phyloP scores from a whole-genome alignment of 2,329 filamentous ascomycete species.

The Hypoxylon rubiginosum region DNA sequence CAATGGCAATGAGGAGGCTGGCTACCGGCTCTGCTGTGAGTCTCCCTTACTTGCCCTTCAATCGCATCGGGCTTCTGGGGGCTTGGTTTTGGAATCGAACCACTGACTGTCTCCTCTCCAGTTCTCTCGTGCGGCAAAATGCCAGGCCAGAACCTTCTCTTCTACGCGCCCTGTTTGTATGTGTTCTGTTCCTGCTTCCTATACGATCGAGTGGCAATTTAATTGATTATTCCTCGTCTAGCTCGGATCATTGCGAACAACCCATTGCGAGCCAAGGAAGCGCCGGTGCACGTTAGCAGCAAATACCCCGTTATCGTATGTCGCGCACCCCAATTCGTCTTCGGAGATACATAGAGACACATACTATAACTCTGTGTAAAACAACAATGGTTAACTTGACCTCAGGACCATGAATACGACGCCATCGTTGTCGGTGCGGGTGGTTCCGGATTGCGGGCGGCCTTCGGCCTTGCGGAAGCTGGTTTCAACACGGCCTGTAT shows the following conservation, averaged over 20 bases:
- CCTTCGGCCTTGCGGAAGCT: constrained; percentile 87
- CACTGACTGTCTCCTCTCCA: constrained; percentile 53
- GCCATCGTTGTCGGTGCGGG: constrained; percentile 92
- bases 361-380: constrained; percentile 30
- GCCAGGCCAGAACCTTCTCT: constrained; percentile 84
- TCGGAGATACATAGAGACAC: neutral
- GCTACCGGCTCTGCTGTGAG: constrained; percentile 69
- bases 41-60: constrained; percentile 46
- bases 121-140: constrained; percentile 74
- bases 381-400: constrained; percentile 40
- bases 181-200: constrained; percentile 51
- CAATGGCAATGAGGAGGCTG: constrained; percentile 74
- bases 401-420: constrained; percentile 96
- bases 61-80: constrained; percentile 20
- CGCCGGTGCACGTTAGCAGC: constrained; percentile 84
- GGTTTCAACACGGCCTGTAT: constrained; percentile 93
- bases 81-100: constrained; percentile 11
- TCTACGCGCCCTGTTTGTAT: constrained; percentile 84
- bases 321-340: constrained; percentile 45
- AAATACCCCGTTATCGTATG: constrained; percentile 96
- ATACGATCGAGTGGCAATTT: constrained; percentile 17
- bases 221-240: constrained; percentile 52
- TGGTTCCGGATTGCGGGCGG: constrained; percentile 83
- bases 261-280: constrained; percentile 92
- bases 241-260: constrained; percentile 88